Evolutionary conservation across 176 grass and related monocot genomes (phyloP).

Genomic region (Avena atlantica): DNA sequence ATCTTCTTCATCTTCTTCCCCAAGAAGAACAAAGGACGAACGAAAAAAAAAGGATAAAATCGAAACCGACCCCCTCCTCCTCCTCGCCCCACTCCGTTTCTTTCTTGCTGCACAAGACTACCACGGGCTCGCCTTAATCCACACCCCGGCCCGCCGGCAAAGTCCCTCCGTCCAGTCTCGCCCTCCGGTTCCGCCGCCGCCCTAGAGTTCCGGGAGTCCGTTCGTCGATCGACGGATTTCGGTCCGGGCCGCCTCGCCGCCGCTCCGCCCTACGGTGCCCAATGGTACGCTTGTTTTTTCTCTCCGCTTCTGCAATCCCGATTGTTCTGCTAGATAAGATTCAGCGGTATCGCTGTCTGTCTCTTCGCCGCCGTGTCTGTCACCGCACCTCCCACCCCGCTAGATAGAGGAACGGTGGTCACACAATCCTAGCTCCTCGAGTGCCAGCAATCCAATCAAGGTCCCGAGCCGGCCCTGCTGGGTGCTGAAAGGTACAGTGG

Average conservation of each 20-base stretch:
- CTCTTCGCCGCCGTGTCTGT: not conserved
- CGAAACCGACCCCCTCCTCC: conserved; percentile 11
- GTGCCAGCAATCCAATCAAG: not conserved
- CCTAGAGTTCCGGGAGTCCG: not conserved
- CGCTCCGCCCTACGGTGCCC: not conserved
- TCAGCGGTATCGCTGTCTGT: not conserved
- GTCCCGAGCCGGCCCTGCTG: not conserved
- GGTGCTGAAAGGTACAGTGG: not conserved
- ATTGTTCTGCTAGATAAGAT: not conserved
- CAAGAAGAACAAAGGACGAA: not conserved
- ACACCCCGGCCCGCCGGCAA: not conserved
- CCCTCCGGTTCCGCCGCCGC: not conserved
- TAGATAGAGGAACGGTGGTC: not conserved
- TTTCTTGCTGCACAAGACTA: conserved; percentile 39
- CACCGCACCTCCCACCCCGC: not conserved
- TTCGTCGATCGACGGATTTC: not conserved
- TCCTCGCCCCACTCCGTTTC: not conserved
- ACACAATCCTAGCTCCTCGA: not conserved
- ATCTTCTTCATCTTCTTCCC: conserved; percentile 13
- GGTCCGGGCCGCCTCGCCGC: not conserved
- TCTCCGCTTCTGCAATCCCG: not conserved
- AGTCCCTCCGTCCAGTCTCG: not conserved
- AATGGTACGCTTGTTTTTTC: not conserved
- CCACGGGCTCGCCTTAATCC: conserved; percentile 4
- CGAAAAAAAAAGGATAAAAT: not conserved